These are phyloP conservation scores for Huntiella omanensis DNA, from an alignment of 2,329 filamentous ascomycete genomes.

Conservation along the genomic window DNA sequence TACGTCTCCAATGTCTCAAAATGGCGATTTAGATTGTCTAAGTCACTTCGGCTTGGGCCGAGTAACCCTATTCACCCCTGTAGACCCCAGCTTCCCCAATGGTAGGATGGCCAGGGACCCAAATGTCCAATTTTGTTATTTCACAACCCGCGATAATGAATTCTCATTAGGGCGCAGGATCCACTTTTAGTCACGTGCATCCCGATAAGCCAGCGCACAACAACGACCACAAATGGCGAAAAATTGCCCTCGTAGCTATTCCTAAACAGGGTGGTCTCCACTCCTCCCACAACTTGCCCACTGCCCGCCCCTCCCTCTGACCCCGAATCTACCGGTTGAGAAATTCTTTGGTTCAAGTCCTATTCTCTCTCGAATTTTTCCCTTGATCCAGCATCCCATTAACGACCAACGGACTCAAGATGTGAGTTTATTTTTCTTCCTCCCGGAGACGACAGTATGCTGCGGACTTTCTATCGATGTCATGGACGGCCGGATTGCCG, in stretches of 20 bases:
- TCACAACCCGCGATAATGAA: background rate
- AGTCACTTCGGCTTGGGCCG: no score
- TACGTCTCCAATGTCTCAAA: no score
- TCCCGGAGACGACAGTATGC: background rate
- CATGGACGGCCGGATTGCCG: no score
- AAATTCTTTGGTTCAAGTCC: slow-evolving; percentile 10
- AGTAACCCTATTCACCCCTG: no score
- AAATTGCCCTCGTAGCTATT: slow-evolving; percentile 10
- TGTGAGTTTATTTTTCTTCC: slow-evolving; percentile 19
- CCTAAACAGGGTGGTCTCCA: slow-evolving; percentile 9
- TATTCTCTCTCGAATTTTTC: slow-evolving; percentile 11
- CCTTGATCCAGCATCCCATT: slow-evolving; percentile 17
- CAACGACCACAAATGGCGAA: slow-evolving; percentile 6
- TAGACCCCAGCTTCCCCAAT: no score
- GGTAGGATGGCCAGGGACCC: background rate
- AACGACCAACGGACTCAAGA: slow-evolving; percentile 25
- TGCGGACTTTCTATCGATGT: background rate
- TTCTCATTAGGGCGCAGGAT: slow-evolving; percentile 8
- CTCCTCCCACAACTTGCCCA: slow-evolving; percentile 11
- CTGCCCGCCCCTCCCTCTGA: slow-evolving; percentile 3
- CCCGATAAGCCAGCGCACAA: slow-evolving; percentile 5
- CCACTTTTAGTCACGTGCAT: slow-evolving; percentile 11
- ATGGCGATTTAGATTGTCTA: no score
- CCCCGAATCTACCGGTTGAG: slow-evolving; percentile 11
- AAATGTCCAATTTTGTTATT: background rate